Evolutionary conservation across 1,284 basidiomycete species (phyloP).

Genomic region (Cutaneotrichosporon cyanovorans): DNA sequence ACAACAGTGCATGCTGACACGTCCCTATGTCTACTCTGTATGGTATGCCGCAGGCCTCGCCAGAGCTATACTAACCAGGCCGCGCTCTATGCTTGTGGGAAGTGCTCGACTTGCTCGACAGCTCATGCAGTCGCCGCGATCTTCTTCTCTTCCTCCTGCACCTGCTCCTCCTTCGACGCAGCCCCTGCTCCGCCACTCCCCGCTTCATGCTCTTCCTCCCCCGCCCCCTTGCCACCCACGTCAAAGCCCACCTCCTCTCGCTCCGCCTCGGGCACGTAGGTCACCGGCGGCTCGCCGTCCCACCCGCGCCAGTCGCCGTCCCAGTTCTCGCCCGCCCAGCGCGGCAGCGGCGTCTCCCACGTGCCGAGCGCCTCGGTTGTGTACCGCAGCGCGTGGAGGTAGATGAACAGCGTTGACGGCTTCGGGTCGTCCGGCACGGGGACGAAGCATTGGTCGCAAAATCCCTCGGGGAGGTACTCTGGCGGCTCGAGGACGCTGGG

Average conservation of each 20-base stretch:
- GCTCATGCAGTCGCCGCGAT: not conserved
- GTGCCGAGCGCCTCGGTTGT: conserved; percentile 48
- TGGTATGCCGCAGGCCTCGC: no score
- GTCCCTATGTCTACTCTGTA: no score
- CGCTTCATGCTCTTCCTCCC: no score
- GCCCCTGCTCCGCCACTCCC: no score
- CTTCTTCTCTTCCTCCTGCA: not conserved
- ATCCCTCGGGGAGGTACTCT: conserved; percentile 42
- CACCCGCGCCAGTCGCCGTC: conserved; percentile 46
- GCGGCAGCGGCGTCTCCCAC: conserved; percentile 44
- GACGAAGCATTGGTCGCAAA: conserved; percentile 77
- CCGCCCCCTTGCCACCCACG: no score
- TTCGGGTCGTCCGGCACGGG: conserved; percentile 84
- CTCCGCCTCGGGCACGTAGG: not conserved
- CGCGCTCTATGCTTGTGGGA: no score
- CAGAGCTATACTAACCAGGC: no score
- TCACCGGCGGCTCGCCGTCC: conserved; percentile 24
- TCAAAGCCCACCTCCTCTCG: no score
- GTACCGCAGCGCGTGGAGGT: conserved; percentile 80
- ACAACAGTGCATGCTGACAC: no score
- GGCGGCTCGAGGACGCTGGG: conserved; percentile 41
- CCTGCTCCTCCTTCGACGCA: no score
- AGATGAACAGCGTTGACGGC: conserved; percentile 85
- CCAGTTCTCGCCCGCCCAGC: conserved; percentile 45
- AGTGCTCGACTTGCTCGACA: not conserved